Evolutionary conservation across 345 rosid species (phyloP).

Genomic region (Aquilaria malaccensis): DNA sequence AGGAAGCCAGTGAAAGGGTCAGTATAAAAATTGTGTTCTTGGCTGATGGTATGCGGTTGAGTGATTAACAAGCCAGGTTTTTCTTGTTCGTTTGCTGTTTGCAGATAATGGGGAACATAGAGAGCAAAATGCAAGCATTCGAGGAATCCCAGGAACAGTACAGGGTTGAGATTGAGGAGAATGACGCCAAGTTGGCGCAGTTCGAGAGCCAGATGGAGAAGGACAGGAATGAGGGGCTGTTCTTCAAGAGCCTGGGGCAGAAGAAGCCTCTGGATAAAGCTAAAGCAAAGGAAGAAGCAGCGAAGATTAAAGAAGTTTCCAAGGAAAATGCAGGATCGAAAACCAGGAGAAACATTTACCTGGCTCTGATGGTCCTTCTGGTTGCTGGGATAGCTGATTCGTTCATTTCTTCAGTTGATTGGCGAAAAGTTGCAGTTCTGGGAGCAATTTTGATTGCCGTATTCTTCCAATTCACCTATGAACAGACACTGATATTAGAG

Average conservation of each 20-base stretch:
- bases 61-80: constrained; percentile 8
- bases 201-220: constrained; percentile 65
- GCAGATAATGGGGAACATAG: constrained; percentile 84
- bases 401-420: constrained; percentile 56
- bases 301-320: constrained; percentile 39
- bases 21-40: constrained; percentile 14
- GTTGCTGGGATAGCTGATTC: constrained; percentile 49
- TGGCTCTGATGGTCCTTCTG: constrained; percentile 50
- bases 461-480: constrained; percentile 56
- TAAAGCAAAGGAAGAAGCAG: constrained; percentile 54
- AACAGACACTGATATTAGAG: constrained; percentile 65
- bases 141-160: constrained; percentile 71
- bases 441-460: constrained; percentile 79
- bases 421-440: constrained; percentile 78
- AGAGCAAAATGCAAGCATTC: constrained; percentile 77
- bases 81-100: constrained; percentile 16
- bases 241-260: constrained; percentile 58
- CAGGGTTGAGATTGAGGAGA: constrained; percentile 54
- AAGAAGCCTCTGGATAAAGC: constrained; percentile 41
- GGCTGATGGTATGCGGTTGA: not conserved
- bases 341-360: constrained; percentile 60
- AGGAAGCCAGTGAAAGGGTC: constrained; percentile 86
- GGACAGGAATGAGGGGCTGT: constrained; percentile 76
- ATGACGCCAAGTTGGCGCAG: constrained; percentile 50
- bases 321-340: constrained; percentile 51